A percentile compares a stretch with the other conserved stretches of the same genome.
Evolutionary conservation across 2,329 filamentous ascomycete species (phyloP).

Genomic region (Hymenoscyphus salicellus): DNA sequence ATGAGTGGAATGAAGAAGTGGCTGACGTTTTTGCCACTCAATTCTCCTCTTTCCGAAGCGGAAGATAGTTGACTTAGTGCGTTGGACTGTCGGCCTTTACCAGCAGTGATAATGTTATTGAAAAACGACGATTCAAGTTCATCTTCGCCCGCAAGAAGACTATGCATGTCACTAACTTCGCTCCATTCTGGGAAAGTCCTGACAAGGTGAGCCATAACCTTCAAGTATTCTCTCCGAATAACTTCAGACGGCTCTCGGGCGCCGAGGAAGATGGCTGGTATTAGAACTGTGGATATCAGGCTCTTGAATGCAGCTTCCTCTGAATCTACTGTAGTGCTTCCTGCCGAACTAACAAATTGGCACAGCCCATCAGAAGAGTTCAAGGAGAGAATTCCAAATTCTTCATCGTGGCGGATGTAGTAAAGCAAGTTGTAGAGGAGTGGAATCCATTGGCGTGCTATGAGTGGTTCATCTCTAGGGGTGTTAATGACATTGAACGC

Average conservation of each 20-base stretch:
- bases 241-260: constrained; percentile 77
- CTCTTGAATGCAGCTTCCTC: constrained; percentile 50
- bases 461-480: constrained; percentile 56
- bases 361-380: constrained; percentile 81
- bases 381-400: constrained; percentile 74
- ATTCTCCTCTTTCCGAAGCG: constrained; percentile 59
- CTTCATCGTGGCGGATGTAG: constrained; percentile 80
- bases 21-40: constrained; percentile 75
- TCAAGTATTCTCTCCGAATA: constrained; percentile 77
- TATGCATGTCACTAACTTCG: constrained; percentile 69
- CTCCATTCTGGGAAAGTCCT: constrained; percentile 66
- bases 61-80: constrained; percentile 74
- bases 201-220: constrained; percentile 75
- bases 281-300: constrained; percentile 61
- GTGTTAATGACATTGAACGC: constrained; percentile 74
- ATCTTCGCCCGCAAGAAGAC: constrained; percentile 66
- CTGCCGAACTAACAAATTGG: constrained; percentile 67
- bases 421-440: constrained; percentile 86
- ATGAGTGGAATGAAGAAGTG: constrained; percentile 87
- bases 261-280: constrained; percentile 75
- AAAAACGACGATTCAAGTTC: constrained; percentile 70
- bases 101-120: constrained; percentile 85
- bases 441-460: constrained; percentile 77
- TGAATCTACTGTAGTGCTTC: constrained; percentile 41
- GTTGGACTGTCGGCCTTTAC: constrained; percentile 79